A percentile compares a stretch with the other conserved stretches of the same genome.
phyloP scores from a whole-genome alignment of 805 yeast species.

The Candida railenensis region DNA sequence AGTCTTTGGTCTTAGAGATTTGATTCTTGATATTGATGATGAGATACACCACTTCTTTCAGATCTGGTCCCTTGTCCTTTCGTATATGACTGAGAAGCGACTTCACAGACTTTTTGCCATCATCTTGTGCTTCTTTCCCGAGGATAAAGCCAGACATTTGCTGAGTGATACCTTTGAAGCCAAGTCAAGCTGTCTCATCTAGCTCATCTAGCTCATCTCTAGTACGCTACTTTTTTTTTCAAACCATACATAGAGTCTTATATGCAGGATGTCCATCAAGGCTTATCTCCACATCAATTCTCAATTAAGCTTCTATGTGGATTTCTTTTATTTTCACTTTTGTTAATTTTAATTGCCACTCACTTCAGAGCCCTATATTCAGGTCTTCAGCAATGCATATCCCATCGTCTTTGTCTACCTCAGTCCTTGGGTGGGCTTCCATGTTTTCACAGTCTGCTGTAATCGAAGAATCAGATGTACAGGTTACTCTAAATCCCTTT shows the following conservation, averaged over 20 bases:
- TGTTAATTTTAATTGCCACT: not conserved
- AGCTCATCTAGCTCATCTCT: not conserved
- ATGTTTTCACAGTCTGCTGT: not conserved
- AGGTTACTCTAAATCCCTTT: not conserved
- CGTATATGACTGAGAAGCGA: constrained; percentile 15
- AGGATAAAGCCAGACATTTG: constrained; percentile 10
- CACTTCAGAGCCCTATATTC: not conserved
- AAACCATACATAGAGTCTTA: too few relatives aligned
- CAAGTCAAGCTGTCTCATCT: too few relatives aligned
- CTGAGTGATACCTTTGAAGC: constrained; percentile 2
- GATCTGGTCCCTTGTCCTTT: constrained; percentile 12
- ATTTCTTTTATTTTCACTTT: too few relatives aligned
- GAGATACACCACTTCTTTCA: constrained; percentile 24
- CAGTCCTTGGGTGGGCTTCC: not conserved
- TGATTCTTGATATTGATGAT: constrained; percentile 33
- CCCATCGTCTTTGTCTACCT: not conserved
- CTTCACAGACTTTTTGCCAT: constrained; percentile 13
- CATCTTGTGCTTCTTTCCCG: constrained; percentile 14
- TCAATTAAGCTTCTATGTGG: too few relatives aligned
- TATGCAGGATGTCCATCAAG: too few relatives aligned
- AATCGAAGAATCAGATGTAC: not conserved
- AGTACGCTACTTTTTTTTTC: not conserved
- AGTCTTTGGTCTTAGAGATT: constrained; percentile 30
- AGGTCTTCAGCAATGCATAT: not conserved
- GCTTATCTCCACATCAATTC: too few relatives aligned